Conservation (phyloP, 345 rosid species). For the Iberis pinnata region DNA sequence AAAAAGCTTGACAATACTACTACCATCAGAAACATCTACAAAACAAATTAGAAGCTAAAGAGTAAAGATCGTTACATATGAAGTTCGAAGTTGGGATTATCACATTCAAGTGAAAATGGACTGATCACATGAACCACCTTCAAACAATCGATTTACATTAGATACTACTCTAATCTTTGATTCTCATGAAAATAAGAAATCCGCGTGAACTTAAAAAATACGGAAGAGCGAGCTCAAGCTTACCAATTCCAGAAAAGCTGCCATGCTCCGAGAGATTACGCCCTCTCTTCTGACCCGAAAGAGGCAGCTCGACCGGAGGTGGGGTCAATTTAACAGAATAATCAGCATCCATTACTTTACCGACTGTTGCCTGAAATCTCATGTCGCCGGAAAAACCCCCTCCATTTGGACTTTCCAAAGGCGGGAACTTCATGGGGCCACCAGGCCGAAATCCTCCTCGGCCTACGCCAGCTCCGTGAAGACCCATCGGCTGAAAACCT, state of each 20-base stretch:
- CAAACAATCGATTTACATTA: neutral
- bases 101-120: constrained; percentile 8
- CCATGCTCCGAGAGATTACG: constrained; percentile 43
- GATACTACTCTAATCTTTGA: neutral
- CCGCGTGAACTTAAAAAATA: constrained; percentile 21
- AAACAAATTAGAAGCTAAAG: constrained; percentile 1
- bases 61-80: constrained; percentile 1
- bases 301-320: constrained; percentile 24
- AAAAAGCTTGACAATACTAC: constrained; percentile 77
- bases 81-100: neutral
- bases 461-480: constrained; percentile 18
- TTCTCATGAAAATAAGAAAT: neutral
- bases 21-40: constrained; percentile 32
- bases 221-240: constrained; percentile 8
- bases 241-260: constrained; percentile 40
- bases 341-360: constrained; percentile 28
- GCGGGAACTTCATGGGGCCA: constrained; percentile 33
- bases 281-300: constrained; percentile 63
- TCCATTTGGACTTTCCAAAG: constrained; percentile 22
- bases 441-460: constrained; percentile 32
- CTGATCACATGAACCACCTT: constrained; percentile 4
- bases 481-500: constrained; percentile 31
- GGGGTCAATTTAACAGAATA: constrained; percentile 24
- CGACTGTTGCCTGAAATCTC: neutral
- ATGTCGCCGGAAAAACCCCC: constrained; percentile 24